These are phyloP conservation scores for Talaromyces sp. DNA, from an alignment of 2,329 filamentous ascomycete genomes.

Conservation along the genomic window DNA sequence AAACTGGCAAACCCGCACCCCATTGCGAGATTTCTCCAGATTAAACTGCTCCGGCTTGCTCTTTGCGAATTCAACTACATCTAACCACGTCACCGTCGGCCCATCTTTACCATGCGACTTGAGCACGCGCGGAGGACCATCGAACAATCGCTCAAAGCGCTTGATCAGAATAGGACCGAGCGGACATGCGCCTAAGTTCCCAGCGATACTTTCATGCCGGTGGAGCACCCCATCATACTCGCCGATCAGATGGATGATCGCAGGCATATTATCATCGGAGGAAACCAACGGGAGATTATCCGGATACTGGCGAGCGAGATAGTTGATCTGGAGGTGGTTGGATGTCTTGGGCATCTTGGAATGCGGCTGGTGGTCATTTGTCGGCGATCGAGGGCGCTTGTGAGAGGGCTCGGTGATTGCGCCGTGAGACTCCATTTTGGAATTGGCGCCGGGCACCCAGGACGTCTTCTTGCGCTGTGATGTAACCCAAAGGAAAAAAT, in stretches of 20 bases:
- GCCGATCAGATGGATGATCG: constrained; percentile 71
- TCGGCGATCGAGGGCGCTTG: constrained; percentile 51
- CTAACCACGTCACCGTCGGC: constrained; percentile 74
- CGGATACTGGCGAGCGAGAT: constrained; percentile 64
- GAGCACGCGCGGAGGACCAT: constrained; percentile 71
- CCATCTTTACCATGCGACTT: constrained; percentile 65
- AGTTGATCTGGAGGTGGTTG: constrained; percentile 69
- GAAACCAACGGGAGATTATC: constrained; percentile 65
- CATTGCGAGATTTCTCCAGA: constrained; percentile 68
- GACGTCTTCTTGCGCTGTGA: background rate
- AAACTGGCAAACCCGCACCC: constrained; percentile 76
- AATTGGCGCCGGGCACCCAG: background rate
- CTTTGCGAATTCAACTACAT: constrained; percentile 82
- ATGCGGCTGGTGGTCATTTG: constrained; percentile 42
- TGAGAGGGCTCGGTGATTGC: constrained; percentile 41
- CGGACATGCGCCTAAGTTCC: constrained; percentile 80
- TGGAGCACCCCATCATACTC: constrained; percentile 86
- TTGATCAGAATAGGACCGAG: constrained; percentile 81
- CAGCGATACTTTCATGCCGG: constrained; percentile 82
- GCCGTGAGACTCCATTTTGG: constrained; percentile 37
- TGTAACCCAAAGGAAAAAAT: background rate
- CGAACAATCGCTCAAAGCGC: constrained; percentile 83
- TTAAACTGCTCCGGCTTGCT: constrained; percentile 78
- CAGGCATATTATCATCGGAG: constrained; percentile 70
- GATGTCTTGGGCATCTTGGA: constrained; percentile 59